Base-by-base conservation (phyloP, 2,329 filamentous ascomycete species). In the Penicillium occitanis region DNA sequence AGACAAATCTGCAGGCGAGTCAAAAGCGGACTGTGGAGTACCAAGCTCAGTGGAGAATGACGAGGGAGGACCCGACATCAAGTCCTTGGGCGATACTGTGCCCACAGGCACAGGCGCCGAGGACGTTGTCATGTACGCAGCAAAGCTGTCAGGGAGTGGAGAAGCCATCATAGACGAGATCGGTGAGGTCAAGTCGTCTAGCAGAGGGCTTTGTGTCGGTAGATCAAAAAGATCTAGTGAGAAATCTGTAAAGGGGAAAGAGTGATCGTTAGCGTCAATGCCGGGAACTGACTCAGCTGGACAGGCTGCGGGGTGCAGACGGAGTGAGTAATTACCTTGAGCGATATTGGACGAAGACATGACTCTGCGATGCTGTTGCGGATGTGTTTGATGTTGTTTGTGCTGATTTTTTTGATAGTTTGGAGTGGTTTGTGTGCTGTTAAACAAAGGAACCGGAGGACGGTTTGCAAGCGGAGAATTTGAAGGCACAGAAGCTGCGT, bases 31-130 rank as follows among this genome's bases (percentile, higher is more conserved):
- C 73, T 88, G 89, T 53, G 93, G 93, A 67, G 93, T 95, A 66
- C 92, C 96, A 78, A 97, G 75, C 69, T 92, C 88, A 42, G 93
- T 96, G 75, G 95, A 88, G 40, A 91, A 88, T 57, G 89, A 85
- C 1, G 93, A 96, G 74, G 91, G 91, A 35, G 93, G 93, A 44
- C 92, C 88, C 68, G 92, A 96, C 73, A 90, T 81, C 70, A 96
- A 83, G 73, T 97, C 92, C 78, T 91, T 89, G 22, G 93, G 93
- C 68, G 93, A 97, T 68, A 97, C 86, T 50, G 93, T 97, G 72
- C 85, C 86, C 30, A 70, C 58, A 35, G 73, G 75, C 67, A 76
- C 77, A 64, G 66, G 67, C 44, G 72, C 72, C 68, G 73, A 71
- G 57, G 79, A 75, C 13, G 19, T 48, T n/a, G 61, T 33, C 73